A percentile compares a stretch with the other conserved stretches of the same genome.
Evolutionary conservation across 352 stramenopile species (phyloP).

Genomic region (Pythium aquatile): DNA sequence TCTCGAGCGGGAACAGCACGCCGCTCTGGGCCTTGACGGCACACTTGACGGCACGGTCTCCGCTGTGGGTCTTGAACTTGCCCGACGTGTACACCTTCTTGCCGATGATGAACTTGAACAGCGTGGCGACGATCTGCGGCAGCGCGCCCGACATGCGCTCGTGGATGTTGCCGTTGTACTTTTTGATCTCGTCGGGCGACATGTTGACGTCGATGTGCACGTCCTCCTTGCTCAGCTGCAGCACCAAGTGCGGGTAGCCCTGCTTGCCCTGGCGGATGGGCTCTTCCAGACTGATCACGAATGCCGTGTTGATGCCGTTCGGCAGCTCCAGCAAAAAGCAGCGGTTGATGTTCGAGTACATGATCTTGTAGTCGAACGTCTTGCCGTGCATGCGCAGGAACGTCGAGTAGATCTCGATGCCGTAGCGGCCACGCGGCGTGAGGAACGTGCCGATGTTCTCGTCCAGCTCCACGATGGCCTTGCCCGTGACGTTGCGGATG

Average conservation of each 20-base stretch:
- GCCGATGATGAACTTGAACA: constrained; percentile 96
- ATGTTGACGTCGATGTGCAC: constrained; percentile 93
- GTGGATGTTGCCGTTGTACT: constrained; percentile 97
- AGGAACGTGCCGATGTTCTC: constrained; percentile 97
- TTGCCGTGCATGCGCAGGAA: constrained; percentile 98
- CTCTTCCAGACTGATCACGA: constrained; percentile 99
- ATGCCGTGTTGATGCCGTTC: constrained; percentile 96
- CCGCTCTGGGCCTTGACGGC: constrained; percentile 95
- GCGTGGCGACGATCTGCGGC: constrained; percentile 97
- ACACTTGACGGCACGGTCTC: constrained; percentile 88
- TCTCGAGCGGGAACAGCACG: constrained; percentile 97
- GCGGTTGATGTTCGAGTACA: constrained; percentile 99
- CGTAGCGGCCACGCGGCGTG: constrained; percentile 96
- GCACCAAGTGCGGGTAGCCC: constrained; percentile 97
- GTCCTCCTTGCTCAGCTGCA: constrained; percentile 91
- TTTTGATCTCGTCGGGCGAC: constrained; percentile 96
- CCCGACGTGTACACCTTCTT: constrained; percentile 97
- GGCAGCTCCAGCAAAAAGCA: constrained; percentile 97
- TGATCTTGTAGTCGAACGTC: constrained; percentile 99
- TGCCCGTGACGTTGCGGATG: constrained; percentile 91
- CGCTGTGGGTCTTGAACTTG: constrained; percentile 88
- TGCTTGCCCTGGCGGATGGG: constrained; percentile 99
- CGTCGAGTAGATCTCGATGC: constrained; percentile 96
- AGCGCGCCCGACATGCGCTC: constrained; percentile 94
- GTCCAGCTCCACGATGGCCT: constrained; percentile 97